Percentiles rank a stretch among this genome's conserved stretches.
phyloP scores from a whole-genome alignment of 306 rosid species.

The Medicago ruthenica region DNA sequence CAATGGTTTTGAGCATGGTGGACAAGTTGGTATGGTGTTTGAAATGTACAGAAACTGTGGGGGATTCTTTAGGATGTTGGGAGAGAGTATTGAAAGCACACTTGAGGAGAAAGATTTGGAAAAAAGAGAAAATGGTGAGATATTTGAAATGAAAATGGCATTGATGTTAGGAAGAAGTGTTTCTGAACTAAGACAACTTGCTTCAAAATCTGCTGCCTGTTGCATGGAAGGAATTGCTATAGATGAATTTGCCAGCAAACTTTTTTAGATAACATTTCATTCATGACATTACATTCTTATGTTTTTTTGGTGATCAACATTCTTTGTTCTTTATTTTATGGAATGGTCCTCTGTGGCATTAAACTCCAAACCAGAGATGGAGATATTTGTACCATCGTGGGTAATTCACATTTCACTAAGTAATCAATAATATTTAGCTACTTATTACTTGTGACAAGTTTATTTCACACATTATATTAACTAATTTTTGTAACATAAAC shows the following conservation, averaged over 20 bases:
- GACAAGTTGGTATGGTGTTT: slow-evolving; percentile 73
- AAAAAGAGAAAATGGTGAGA: slow-evolving; percentile 63
- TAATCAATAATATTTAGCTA: too few relatives aligned
- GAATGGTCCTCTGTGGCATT: too few relatives aligned
- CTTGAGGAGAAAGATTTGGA: slow-evolving; percentile 53
- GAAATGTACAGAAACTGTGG: slow-evolving; percentile 73
- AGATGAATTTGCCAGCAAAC: slow-evolving; percentile 66
- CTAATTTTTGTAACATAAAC: too few relatives aligned
- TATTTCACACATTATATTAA: too few relatives aligned
- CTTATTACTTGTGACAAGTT: too few relatives aligned
- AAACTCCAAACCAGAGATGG: too few relatives aligned
- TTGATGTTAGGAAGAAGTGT: slow-evolving; percentile 69
- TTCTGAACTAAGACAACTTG: slow-evolving; percentile 56
- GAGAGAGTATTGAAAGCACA: slow-evolving; percentile 41
- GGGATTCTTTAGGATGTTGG: slow-evolving; percentile 55
- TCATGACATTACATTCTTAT: too few relatives aligned
- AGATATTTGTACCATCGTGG: too few relatives aligned
- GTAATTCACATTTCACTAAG: too few relatives aligned
- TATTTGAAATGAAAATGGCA: slow-evolving; percentile 68
- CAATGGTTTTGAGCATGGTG: slow-evolving; percentile 65
- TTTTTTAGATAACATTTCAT: slow-evolving; percentile 37
- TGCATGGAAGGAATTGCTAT: slow-evolving; percentile 47
- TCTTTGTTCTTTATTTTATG: too few relatives aligned
- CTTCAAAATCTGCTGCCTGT: slow-evolving; percentile 54
- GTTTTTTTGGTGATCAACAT: too few relatives aligned